Base-by-base conservation (phyloP, 768 basidiomycete species). In the Strobilomyces confusus region DNA sequence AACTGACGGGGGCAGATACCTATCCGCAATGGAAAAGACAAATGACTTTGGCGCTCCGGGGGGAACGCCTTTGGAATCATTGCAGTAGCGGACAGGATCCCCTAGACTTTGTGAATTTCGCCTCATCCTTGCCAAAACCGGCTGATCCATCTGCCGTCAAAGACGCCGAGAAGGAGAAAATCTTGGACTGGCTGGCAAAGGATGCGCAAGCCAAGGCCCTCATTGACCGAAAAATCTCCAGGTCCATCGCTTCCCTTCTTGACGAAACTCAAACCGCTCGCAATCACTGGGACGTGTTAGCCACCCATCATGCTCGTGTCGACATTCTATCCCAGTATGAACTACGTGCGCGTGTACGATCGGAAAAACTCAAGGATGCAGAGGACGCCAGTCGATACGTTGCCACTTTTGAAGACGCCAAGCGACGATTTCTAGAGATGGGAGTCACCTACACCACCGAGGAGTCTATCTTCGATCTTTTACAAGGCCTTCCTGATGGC, bases 241-340 rank as follows among this genome's bases (percentile, higher is more conserved):
- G 25, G 0, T 1, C 19, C 0, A 13, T 61, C 0, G 0, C 34
- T 0, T 13, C 7, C 0, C 44, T 44, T 0, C 47, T 54, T 0
- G 9, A 23, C 8, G n/a, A 37, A 0, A 14, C 2, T 0, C 44
- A 51, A 0, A 45, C 43, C 0, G 44, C 51, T 0, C 3, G 17
- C 0, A 22, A 44, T 0, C 58, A 59, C 26, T 55, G 44, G 47
- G 36, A 36, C 0, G 2, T 19, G 0, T 7, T 48, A 5, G n/a
- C 30, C 0, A 0, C n/a, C 0, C 7, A 20, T 3, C 43, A 17
- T 4, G 15, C 15, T 0, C 12, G 3, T 1, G 22, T 4, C 0
- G 33, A 54, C 11, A 1, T 49, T 0, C 4, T 49, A 0, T 54
- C 26, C 0, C 52, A 54, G 5, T 54, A 54, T 2, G 3, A 49